These are phyloP conservation scores for Dujonia santamariae DNA, from an alignment of 1,139 yeast genomes.

Conservation along the genomic window DNA sequence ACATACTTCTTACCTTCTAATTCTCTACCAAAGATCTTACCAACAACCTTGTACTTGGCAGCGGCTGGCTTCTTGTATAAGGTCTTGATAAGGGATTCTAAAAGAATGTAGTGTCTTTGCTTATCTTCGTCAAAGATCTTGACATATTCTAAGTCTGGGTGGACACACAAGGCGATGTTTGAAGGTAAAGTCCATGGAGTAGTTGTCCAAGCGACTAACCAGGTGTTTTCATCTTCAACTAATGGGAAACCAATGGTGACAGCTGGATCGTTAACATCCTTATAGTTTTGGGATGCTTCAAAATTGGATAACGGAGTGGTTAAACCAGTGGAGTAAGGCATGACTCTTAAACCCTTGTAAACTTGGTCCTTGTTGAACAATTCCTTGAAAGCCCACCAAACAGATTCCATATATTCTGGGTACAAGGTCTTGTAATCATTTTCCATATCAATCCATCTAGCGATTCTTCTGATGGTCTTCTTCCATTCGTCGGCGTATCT, in stretches of 20 bases:
- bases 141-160: constrained; percentile 87
- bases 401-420: constrained; percentile 95
- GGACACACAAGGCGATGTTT: constrained; percentile 85
- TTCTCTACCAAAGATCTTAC: constrained; percentile 73
- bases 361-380: constrained; percentile 81
- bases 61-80: constrained; percentile 91
- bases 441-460: constrained; percentile 99
- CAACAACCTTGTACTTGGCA: constrained; percentile 83
- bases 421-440: constrained; percentile 96
- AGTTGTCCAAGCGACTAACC: constrained; percentile 96
- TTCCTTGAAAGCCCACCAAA: constrained; percentile 98
- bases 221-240: constrained; percentile 73
- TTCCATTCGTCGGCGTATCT: constrained; percentile 96
- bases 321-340: constrained; percentile 98
- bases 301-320: constrained; percentile 96
- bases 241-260: constrained; percentile 89
- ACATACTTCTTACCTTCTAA: constrained; percentile 75
- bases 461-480: constrained; percentile 84
- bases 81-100: constrained; percentile 77
- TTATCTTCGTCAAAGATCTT: constrained; percentile 89
- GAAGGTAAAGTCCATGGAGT: constrained; percentile 99
- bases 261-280: constrained; percentile 96
- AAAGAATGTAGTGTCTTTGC: constrained; percentile 72
- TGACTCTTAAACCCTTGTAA: constrained; percentile 91
- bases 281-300: constrained; percentile 97